phyloP scores from a whole-genome alignment of 2,329 filamentous ascomycete genomes.

The Alternaria longipes region DNA sequence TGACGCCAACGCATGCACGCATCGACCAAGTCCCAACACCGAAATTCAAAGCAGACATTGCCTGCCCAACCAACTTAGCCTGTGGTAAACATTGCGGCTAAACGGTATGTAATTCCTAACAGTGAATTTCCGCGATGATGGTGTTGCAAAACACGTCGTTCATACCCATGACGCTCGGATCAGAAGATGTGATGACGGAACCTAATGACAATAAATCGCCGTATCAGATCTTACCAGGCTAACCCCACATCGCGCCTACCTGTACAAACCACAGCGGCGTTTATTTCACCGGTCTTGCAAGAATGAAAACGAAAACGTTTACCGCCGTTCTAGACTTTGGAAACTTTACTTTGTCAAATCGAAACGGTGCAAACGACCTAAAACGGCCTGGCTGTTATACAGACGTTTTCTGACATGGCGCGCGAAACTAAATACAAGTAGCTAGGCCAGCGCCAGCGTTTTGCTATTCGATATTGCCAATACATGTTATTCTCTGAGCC shows the following conservation, averaged over 20 bases:
- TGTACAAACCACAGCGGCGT: neutral
- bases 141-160: neutral
- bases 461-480: neutral
- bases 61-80: slow-evolving; percentile 36
- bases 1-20: slow-evolving; percentile 41
- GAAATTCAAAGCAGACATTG: slow-evolving; percentile 13
- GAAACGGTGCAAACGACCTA: neutral
- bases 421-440: neutral
- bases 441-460: neutral
- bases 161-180: neutral
- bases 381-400: neutral
- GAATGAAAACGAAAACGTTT: neutral
- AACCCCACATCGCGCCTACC: slow-evolving; percentile 1
- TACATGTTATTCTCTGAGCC: neutral
- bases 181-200: neutral
- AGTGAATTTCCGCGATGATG: neutral
- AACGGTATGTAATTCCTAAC: neutral
- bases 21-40: slow-evolving; percentile 31
- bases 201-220: neutral
- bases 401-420: neutral
- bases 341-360: neutral
- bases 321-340: neutral
- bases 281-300: neutral
- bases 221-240: slow-evolving; percentile 2
- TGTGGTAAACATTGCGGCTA: slow-evolving; percentile 15